phyloP scores from a whole-genome alignment of 805 yeast species.

The Ogataea populi-albae region DNA sequence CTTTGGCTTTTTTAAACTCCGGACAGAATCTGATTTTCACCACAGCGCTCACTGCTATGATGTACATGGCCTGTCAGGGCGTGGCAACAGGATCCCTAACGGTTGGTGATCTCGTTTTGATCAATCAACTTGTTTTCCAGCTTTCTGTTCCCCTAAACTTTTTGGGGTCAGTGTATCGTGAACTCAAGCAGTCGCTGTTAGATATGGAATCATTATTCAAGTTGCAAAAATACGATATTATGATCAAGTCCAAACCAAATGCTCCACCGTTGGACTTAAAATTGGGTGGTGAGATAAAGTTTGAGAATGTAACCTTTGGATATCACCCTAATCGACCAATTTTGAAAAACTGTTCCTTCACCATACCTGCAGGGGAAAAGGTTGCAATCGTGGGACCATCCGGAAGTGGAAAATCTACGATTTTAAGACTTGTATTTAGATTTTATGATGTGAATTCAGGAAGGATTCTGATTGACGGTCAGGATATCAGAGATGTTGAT shows the following conservation, averaged over 20 bases:
- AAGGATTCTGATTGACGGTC: conserved; percentile 80
- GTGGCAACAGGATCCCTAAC: conserved; percentile 79
- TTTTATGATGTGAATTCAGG: conserved; percentile 85
- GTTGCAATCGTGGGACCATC: conserved; percentile 97
- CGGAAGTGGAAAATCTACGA: conserved; percentile 93
- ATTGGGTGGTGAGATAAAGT: conserved; percentile 71
- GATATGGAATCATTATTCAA: conserved; percentile 96
- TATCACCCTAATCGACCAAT: conserved; percentile 89
- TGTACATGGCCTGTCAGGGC: conserved; percentile 97
- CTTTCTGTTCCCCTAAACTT: conserved; percentile 92
- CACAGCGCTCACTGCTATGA: conserved; percentile 89
- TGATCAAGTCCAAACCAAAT: conserved; percentile 56
- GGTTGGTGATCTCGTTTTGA: conserved; percentile 92
- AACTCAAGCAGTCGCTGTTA: conserved; percentile 83
- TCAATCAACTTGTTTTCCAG: conserved; percentile 95
- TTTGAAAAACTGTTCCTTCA: conserved; percentile 72
- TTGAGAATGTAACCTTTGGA: conserved; percentile 91
- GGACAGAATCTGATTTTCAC: conserved; percentile 84
- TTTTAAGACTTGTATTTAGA: conserved; percentile 77
- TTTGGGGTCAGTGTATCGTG: conserved; percentile 93
- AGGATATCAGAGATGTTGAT: conserved; percentile 73
- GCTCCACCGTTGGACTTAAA: conserved; percentile 60
- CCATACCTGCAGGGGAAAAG: conserved; percentile 85
- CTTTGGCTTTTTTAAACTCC: conserved; percentile 71
- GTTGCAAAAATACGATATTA: conserved; percentile 70